Evolutionary conservation across 345 rosid species (phyloP).

Genomic region (Brassica rapa): DNA sequence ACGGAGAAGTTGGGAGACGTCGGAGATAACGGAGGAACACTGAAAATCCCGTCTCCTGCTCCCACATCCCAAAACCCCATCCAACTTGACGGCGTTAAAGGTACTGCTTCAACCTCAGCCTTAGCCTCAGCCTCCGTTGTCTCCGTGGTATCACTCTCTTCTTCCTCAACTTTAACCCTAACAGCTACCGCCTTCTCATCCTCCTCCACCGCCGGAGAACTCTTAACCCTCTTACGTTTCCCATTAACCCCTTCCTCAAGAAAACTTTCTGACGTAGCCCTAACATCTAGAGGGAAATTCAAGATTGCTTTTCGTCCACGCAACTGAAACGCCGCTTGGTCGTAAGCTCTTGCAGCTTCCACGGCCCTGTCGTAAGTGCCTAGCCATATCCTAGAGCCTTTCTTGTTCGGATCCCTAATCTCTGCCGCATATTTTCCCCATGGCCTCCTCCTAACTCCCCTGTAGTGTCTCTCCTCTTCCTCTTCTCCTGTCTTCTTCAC

Average conservation of each 20-base stretch:
- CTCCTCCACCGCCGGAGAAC: conserved; percentile 8
- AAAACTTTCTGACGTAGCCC: conserved; percentile 29
- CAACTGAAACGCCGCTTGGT: conserved; percentile 73
- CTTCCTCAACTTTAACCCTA: conserved; percentile 49
- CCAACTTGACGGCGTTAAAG: conserved; percentile 95
- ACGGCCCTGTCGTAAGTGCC: conserved; percentile 84
- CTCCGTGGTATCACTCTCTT: conserved; percentile 30
- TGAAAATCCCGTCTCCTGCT: conserved; percentile 69
- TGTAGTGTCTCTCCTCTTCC: conserved; percentile 57
- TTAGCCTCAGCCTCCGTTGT: conserved; percentile 31
- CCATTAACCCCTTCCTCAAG: conserved; percentile 16
- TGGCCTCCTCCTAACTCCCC: conserved; percentile 84
- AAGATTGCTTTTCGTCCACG: conserved; percentile 90
- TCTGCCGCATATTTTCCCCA: conserved; percentile 95
- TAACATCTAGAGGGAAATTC: conserved; percentile 85
- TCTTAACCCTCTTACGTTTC: conserved; percentile 31
- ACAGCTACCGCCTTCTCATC: neutral
- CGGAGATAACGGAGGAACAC: conserved; percentile 83
- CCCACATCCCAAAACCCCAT: conserved; percentile 76
- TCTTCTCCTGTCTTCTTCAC: conserved; percentile 2
- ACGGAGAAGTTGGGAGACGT: conserved; percentile 60
- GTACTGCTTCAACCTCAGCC: conserved; percentile 38
- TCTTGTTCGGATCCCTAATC: conserved; percentile 83
- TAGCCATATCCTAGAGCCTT: conserved; percentile 87
- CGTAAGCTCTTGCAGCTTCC: conserved; percentile 92